Evolutionary conservation across 2,329 filamentous ascomycete genomes (phyloP), one percentile per base, ranked within the genome.

Genomic region (Clarireedia hainanense): DNA sequence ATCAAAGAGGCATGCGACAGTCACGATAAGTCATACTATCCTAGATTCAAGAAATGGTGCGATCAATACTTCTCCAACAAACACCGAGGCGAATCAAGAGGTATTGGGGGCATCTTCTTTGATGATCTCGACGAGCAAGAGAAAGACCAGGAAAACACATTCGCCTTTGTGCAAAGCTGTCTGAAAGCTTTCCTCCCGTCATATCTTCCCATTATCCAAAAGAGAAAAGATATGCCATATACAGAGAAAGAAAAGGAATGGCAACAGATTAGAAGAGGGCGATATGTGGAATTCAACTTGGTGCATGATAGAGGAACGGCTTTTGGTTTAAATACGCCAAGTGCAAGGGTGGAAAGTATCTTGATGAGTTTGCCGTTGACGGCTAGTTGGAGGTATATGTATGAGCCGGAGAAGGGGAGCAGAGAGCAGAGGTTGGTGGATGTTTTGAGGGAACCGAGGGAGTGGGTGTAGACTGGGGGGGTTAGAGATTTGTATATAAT

Each of bases 281-380:
- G 91, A 66, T 99, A 99, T 70, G 94, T 99, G 60, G 94, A 99
- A 74, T 99, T 99, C 73, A 99, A 99, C 73, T 80, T 99, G 39
- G 90, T 99, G 55, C 91, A 99, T 73, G 94, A 99, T 74, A 83
- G 94, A 26, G 94, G 94, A 2, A 99, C 94, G 2, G 85, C 88
- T 6, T 99, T 99, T 71, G 94, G 94, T 1, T 75, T 99, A 61
- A 94, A 94, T 68, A 96, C 92, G 0, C 94, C 94, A 0, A 90
- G 90, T 43, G 88, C 91, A 5, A 81, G 94, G 59, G 85, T 99
- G 2, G 94, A 99, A 78, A 96, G 91, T 71, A 99, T 99, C 57
- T 74, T 99, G 63, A 97, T 99, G 91, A 96, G 90, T 73, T 75
- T 99, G 70, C 94, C 94, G 5, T 76, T 95, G 62, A 97, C 92